phyloP scores from a whole-genome alignment of 306 rosid genomes.

The Datisca glomerata region DNA sequence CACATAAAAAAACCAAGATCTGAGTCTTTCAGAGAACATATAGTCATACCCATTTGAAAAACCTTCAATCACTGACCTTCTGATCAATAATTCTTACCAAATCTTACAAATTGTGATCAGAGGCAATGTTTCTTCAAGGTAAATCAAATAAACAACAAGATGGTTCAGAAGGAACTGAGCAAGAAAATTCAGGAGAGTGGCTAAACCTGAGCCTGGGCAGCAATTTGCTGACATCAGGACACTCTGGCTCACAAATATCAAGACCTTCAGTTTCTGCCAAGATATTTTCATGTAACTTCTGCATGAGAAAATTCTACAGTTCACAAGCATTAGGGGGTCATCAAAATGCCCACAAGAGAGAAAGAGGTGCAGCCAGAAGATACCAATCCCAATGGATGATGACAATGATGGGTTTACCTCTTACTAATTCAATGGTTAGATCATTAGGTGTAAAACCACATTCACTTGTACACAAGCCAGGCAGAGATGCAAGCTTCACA shows the following conservation, averaged over 20 bases:
- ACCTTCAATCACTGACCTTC: no score
- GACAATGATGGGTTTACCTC: slow-evolving; percentile 49
- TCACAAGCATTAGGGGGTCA: slow-evolving; percentile 98
- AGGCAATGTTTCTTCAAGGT: no score
- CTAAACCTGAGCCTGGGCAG: slow-evolving; percentile 65
- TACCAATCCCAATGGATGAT: slow-evolving; percentile 65
- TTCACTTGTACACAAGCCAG: slow-evolving; percentile 58
- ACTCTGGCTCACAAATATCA: slow-evolving; percentile 24
- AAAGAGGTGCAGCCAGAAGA: slow-evolving; percentile 86
- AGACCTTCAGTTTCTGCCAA: slow-evolving; percentile 33
- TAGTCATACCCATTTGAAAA: no score
- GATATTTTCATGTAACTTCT: slow-evolving; percentile 88
- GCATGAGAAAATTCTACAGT: slow-evolving; percentile 83
- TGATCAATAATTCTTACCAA: no score
- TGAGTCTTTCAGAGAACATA: no score
- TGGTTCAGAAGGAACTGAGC: slow-evolving; percentile 20
- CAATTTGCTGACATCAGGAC: slow-evolving; percentile 30
- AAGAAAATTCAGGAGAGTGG: slow-evolving; percentile 48
- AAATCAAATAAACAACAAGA: not conserved
- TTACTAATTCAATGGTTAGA: slow-evolving; percentile 28
- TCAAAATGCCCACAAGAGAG: slow-evolving; percentile 94
- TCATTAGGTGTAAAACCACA: slow-evolving; percentile 78
- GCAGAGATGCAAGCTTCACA: slow-evolving; percentile 34
- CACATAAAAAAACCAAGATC: no score
- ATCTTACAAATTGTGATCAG: no score